Evolutionary conservation across 257 asterid genomes (phyloP).

Genomic region (Solanum phureja): DNA sequence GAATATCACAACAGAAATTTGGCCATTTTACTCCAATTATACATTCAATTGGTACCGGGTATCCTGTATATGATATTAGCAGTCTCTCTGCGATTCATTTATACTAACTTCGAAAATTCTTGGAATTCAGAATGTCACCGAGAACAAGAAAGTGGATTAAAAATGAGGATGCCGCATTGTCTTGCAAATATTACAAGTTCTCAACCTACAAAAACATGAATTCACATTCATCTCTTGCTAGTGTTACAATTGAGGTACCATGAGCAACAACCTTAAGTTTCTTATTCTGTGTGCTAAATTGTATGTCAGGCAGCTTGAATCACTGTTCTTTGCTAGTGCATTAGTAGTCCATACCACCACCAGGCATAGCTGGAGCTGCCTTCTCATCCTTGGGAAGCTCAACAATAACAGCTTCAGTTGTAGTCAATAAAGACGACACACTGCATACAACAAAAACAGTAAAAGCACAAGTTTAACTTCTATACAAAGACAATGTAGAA

Average conservation of each 20-base stretch:
- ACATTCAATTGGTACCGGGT: not conserved
- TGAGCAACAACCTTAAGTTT: not conserved
- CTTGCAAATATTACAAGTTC: not conserved
- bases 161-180: not conserved
- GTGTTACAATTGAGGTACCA: not conserved
- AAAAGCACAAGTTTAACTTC: not conserved
- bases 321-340: not conserved
- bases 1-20: not conserved
- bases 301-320: not conserved
- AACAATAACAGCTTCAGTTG: constrained; percentile 50
- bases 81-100: not conserved
- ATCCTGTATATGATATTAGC: not conserved
- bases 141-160: not conserved
- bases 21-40: not conserved
- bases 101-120: not conserved
- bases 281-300: not conserved
- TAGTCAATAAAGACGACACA: constrained; percentile 37
- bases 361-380: constrained; percentile 24
- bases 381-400: constrained; percentile 34
- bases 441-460: constrained; percentile 6
- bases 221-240: not conserved
- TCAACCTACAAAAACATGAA: constrained; percentile 3
- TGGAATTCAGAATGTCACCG: not conserved
- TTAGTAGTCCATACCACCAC: constrained; percentile 21
- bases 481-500: not conserved